Evolutionary conservation across 2,329 filamentous ascomycete genomes (phyloP).

Genomic region (Aspergillus arachidicola): DNA sequence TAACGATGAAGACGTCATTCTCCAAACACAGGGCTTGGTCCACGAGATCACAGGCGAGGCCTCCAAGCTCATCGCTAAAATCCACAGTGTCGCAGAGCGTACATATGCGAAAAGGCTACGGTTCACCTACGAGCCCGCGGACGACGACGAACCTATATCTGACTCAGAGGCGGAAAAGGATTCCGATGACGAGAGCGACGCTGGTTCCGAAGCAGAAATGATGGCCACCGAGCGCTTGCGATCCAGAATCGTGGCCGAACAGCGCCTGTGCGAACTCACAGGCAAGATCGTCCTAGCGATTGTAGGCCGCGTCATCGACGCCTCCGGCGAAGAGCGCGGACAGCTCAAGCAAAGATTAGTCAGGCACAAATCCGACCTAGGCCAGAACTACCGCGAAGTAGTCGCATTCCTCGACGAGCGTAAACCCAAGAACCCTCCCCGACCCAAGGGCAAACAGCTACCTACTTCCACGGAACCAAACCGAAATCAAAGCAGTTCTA

Average conservation of each 20-base stretch:
- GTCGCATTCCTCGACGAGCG: slow-evolving; percentile 76
- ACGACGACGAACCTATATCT: slow-evolving; percentile 74
- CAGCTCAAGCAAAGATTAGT: slow-evolving; percentile 71
- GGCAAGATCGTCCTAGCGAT: slow-evolving; percentile 83
- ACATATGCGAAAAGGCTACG: slow-evolving; percentile 70
- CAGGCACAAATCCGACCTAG: slow-evolving; percentile 78
- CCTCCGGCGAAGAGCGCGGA: slow-evolving; percentile 59
- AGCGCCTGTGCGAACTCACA: slow-evolving; percentile 81
- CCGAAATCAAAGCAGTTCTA: slow-evolving; percentile 20
- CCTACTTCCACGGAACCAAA: slow-evolving; percentile 14
- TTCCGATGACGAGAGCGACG: slow-evolving; percentile 43
- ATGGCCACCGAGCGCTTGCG: slow-evolving; percentile 58
- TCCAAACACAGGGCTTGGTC: slow-evolving; percentile 64
- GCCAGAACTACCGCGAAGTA: slow-evolving; percentile 83
- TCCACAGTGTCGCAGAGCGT: slow-evolving; percentile 77
- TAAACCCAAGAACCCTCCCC: slow-evolving; percentile 42
- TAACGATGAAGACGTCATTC: slow-evolving; percentile 49
- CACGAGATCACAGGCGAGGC: slow-evolving; percentile 68
- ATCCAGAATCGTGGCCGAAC: slow-evolving; percentile 75
- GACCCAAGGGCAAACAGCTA: slow-evolving; percentile 39
- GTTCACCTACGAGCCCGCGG: slow-evolving; percentile 49
- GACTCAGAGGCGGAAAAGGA: slow-evolving; percentile 64
- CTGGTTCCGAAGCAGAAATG: slow-evolving; percentile 38
- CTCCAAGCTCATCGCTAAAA: slow-evolving; percentile 68
- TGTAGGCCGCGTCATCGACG: slow-evolving; percentile 73